Evolutionary conservation across 2,329 filamentous ascomycete genomes (phyloP).

Genomic region (Dryadomyces quercus-mongolicae): DNA sequence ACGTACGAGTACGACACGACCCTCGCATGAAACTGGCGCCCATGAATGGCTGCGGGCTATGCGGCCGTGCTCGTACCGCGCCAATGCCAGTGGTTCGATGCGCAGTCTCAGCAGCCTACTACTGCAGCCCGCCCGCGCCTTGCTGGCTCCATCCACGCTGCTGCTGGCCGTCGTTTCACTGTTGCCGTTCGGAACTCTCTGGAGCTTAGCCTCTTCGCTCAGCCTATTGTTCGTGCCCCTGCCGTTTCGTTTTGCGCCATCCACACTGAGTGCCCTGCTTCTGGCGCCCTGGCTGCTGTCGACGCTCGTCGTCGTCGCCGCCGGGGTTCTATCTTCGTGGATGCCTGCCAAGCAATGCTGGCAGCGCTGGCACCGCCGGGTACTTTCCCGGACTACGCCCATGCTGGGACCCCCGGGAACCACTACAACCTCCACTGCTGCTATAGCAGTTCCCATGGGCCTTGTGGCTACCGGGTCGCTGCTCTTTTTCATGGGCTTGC

Average conservation of each 20-base stretch:
- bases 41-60: conserved; percentile 27
- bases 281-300: conserved; percentile 30
- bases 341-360: not conserved
- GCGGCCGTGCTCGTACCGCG: conserved; percentile 6
- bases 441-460: conserved; percentile 10
- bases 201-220: conserved; percentile 32
- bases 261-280: conserved; percentile 31
- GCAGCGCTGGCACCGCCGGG: not conserved
- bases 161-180: conserved; percentile 32
- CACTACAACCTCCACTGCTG: not conserved
- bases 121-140: conserved; percentile 34
- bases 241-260: conserved; percentile 28
- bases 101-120: conserved; percentile 18
- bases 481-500: conserved; percentile 27
- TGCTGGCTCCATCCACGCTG: conserved; percentile 35
- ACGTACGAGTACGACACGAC: too few relatives aligned
- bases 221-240: conserved; percentile 32
- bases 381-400: not conserved
- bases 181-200: conserved; percentile 33
- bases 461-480: conserved; percentile 15
- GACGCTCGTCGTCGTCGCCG: conserved; percentile 13
- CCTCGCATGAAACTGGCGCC: conserved; percentile 20
- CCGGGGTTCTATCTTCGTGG: not conserved
- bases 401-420: not conserved
- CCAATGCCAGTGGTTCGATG: conserved; percentile 17